Conservation (phyloP, 1,284 basidiomycete species). For the Boletus sp. region DNA sequence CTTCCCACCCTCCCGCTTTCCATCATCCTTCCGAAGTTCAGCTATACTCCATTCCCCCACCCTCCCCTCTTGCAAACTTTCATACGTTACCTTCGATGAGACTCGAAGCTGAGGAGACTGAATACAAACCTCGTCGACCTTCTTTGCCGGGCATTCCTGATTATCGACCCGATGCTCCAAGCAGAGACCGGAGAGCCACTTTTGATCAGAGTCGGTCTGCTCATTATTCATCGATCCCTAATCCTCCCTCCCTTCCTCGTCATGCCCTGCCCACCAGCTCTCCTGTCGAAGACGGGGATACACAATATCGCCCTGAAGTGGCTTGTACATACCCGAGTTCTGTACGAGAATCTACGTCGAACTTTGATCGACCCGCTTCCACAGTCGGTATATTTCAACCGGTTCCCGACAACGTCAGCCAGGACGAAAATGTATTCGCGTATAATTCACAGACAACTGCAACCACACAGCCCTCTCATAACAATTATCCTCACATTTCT, state of each 20-base stretch:
- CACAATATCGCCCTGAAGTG: slow-evolving; percentile 18
- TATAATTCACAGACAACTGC: slow-evolving; percentile 12
- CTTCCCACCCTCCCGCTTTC: slow-evolving; percentile 22
- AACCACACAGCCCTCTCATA: slow-evolving; percentile 13
- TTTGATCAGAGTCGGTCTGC: slow-evolving; percentile 17
- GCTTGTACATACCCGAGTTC: slow-evolving; percentile 20
- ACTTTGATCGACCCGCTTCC: slow-evolving; percentile 19
- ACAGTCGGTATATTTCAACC: slow-evolving; percentile 18
- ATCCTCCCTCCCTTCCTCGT: slow-evolving; percentile 4
- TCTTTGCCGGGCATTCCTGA: slow-evolving; percentile 24
- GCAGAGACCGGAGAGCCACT: slow-evolving; percentile 16
- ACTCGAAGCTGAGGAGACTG: slow-evolving; percentile 24
- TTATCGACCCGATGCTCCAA: slow-evolving; percentile 3
- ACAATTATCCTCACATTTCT: slow-evolving; percentile 24
- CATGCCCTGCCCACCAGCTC: slow-evolving; percentile 4
- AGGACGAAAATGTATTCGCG: slow-evolving; percentile 6
- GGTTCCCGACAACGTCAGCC: slow-evolving; percentile 1
- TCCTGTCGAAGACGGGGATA: slow-evolving; percentile 12
- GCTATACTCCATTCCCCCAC: slow-evolving; percentile 28
- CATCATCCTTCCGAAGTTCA: slow-evolving; percentile 25
- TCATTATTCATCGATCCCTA: slow-evolving; percentile 12
- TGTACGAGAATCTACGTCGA: slow-evolving; percentile 20
- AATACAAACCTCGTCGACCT: slow-evolving; percentile 33
- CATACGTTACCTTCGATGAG: slow-evolving; percentile 31
- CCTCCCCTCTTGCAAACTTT: slow-evolving; percentile 20